Base-by-base conservation (phyloP, 345 rosid species). In the Litchi chinensis region DNA sequence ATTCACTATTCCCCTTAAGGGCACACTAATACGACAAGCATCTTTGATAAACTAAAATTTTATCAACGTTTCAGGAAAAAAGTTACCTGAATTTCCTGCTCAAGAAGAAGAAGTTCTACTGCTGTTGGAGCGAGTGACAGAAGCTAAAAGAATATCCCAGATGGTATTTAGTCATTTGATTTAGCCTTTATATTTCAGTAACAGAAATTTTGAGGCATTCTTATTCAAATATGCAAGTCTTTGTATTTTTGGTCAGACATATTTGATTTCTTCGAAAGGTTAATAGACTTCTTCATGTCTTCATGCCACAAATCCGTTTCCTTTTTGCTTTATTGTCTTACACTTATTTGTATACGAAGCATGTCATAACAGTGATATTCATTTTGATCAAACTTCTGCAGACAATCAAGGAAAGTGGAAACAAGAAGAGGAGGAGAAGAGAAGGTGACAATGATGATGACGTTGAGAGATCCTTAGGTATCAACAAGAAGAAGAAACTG, bases 51-150 rank as follows among this genome's bases (percentile, higher is more conserved):
- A 71, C 68, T 59, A 68, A 48, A 56, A 21, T 26, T 76, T 52
- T 41, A 10, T 60, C 21, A 6, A 6, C 74, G 37, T 78, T 85
- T 72, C 89, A 96, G 98, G 97, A 37, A 94, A 89, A 79, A 91
- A 91, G 82, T 78, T 95, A 65, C 93, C 93, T 0, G 86, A 89
- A 77, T 90, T 80, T 79, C 92, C 95, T 65, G 92, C 97, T 65
- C 82, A 86, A 66, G 91, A 94, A 83, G 97, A 90, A 57, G 97
- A 94, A 79, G 95, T 91, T 72, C 83, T 96, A 85, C 82, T 90
- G 60, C 76, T 92, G 75, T 65, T 81, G 80, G 96, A 93, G 77
- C 87, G 87, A 70, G 93, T 93, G 3, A 10, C 83, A 0, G 97
- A 94, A 82, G 97, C 93, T 72, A 90, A 90, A 85, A 88, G 91